phyloP scores from a whole-genome alignment of 2,329 filamentous ascomycete species.

The Fusarium sp. region DNA sequence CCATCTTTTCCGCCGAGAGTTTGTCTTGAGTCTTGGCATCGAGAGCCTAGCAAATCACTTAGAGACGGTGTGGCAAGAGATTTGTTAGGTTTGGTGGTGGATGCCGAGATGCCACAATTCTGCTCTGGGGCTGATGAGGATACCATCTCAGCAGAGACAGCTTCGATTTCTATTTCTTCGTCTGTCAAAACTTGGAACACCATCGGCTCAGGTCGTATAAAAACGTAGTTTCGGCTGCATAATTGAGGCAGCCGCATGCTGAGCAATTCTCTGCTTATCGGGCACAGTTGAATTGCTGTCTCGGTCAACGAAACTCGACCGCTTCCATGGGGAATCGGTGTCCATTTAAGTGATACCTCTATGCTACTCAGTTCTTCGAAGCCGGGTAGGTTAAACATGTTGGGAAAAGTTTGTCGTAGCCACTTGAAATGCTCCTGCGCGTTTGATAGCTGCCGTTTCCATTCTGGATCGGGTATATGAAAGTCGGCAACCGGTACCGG shows the following conservation, averaged over 20 bases:
- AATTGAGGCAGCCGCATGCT: slow-evolving; percentile 1
- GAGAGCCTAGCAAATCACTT: slow-evolving; percentile 2
- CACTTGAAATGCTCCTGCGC: slow-evolving; percentile 43
- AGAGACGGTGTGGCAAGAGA: not conserved
- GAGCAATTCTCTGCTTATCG: slow-evolving; percentile 23
- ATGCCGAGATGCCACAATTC: no score
- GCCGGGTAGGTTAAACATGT: slow-evolving; percentile 4
- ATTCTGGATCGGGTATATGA: slow-evolving; percentile 36
- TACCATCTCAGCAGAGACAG: not conserved
- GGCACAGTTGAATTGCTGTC: slow-evolving; percentile 6
- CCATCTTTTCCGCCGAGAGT: not conserved
- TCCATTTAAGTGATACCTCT: slow-evolving; percentile 42
- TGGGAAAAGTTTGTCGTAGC: slow-evolving; percentile 27
- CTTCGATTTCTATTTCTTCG: slow-evolving; percentile 40
- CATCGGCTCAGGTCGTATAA: not conserved
- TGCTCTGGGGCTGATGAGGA: not conserved
- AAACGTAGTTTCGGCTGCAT: slow-evolving; percentile 34
- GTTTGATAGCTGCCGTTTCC: slow-evolving; percentile 28
- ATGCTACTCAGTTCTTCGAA: slow-evolving; percentile 3
- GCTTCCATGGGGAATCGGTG: slow-evolving; percentile 25
- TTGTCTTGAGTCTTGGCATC: not conserved
- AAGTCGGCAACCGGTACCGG: slow-evolving; percentile 46
- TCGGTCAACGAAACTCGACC: slow-evolving; percentile 24
- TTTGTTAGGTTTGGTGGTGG: not conserved
- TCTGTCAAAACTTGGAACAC: slow-evolving; percentile 33